phyloP scores from a whole-genome alignment of 1,139 yeast genomes.

The Pneumocystis sp. region DNA sequence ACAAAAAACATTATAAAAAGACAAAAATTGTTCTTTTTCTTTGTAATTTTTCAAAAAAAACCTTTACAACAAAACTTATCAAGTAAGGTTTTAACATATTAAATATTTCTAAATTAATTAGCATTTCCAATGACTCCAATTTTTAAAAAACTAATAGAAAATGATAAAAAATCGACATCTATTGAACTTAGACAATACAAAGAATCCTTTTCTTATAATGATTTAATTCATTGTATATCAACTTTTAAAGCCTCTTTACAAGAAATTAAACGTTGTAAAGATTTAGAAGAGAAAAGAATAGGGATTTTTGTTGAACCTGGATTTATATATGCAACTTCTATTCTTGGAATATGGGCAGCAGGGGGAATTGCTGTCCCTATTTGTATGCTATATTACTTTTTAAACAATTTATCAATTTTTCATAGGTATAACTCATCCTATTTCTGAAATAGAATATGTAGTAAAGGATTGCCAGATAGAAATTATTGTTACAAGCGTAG shows the following conservation, averaged over 20 bases:
- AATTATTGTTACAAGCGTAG: neutral
- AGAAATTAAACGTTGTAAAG: neutral
- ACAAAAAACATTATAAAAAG: neutral
- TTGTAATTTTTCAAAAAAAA: neutral
- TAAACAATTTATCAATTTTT: neutral
- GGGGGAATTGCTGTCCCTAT: constrained; percentile 12
- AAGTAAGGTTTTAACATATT: neutral
- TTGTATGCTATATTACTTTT: constrained; percentile 2
- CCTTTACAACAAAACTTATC: neutral
- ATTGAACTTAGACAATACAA: neutral
- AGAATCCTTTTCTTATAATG: neutral
- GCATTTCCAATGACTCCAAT: neutral
- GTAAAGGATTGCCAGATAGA: constrained; percentile 3
- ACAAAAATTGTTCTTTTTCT: neutral
- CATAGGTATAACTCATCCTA: constrained; percentile 5
- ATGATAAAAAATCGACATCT: neutral
- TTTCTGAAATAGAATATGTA: constrained; percentile 9
- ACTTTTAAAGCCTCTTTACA: neutral
- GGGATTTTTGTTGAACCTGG: constrained; percentile 7
- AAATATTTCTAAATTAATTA: neutral
- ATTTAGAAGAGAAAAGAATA: constrained; percentile 2
- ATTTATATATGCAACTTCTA: constrained; percentile 4
- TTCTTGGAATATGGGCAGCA: constrained; percentile 9
- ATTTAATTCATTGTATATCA: neutral
- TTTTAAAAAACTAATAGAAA: neutral